Conservation (phyloP, 2,329 filamentous ascomycete genomes). For the Cytospora leucostoma region DNA sequence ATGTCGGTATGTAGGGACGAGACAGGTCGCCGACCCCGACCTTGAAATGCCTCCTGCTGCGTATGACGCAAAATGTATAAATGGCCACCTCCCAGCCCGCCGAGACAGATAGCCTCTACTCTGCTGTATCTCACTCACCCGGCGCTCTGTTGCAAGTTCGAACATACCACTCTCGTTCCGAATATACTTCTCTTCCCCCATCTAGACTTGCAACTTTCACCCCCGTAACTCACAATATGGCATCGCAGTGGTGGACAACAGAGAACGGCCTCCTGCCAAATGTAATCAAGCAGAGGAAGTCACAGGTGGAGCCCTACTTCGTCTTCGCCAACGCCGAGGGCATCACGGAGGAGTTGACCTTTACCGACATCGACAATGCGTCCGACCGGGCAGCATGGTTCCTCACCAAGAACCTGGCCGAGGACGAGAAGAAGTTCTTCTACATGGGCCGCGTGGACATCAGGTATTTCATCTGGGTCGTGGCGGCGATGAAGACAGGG, state of each 20-base stretch:
- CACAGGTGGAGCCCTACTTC: constrained; percentile 7
- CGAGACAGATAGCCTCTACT: too few relatives aligned
- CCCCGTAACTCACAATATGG: neutral
- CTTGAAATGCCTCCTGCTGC: too few relatives aligned
- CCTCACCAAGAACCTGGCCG: constrained; percentile 22
- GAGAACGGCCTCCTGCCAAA: constrained; percentile 22
- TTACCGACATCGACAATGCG: constrained; percentile 29
- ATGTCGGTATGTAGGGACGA: too few relatives aligned
- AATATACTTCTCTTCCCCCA: too few relatives aligned
- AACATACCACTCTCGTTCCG: too few relatives aligned
- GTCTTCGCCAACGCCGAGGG: constrained; percentile 21
- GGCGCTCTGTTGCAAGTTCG: too few relatives aligned
- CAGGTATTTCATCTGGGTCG: constrained; percentile 24
- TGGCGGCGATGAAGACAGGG: constrained; percentile 25
- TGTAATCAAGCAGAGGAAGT: constrained; percentile 11
- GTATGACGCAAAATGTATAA: too few relatives aligned
- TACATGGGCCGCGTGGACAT: constrained; percentile 26
- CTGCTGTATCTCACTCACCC: too few relatives aligned
- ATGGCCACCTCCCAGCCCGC: too few relatives aligned
- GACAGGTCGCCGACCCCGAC: too few relatives aligned
- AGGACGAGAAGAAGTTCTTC: constrained; percentile 24
- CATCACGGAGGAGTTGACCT: constrained; percentile 24
- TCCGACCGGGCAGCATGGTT: constrained; percentile 32
- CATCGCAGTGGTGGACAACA: constrained; percentile 18
- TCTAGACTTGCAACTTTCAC: too few relatives aligned